A percentile compares a stretch with the other conserved stretches of the same genome.
Conservation (phyloP, 768 basidiomycete species). For the Tylopilus sp. region DNA sequence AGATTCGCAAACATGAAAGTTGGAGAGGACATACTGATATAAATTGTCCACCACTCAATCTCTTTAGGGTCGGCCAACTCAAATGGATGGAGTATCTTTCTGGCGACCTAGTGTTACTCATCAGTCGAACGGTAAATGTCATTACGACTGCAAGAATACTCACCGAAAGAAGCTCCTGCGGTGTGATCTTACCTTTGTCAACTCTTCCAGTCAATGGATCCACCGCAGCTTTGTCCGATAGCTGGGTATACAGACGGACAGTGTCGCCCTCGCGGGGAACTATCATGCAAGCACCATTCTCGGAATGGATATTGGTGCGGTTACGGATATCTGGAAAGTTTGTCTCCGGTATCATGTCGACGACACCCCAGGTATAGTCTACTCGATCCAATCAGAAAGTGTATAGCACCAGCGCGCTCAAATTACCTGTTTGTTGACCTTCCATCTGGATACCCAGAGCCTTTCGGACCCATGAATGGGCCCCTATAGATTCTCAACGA, state of each 20-base stretch:
- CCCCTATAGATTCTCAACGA: background rate
- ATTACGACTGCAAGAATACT: background rate
- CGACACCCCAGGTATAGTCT: background rate
- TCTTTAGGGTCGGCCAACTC: conserved; percentile 34
- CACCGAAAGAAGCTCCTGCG: conserved; percentile 52
- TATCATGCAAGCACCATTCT: background rate
- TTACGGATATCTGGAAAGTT: conserved; percentile 76
- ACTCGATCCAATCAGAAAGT: conserved; percentile 18
- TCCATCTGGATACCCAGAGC: background rate
- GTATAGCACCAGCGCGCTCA: background rate
- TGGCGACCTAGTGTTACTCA: conserved; percentile 41
- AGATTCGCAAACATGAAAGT: background rate
- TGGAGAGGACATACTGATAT: conserved; percentile 47
- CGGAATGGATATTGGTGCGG: conserved; percentile 8
- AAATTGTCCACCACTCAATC: conserved; percentile 72
- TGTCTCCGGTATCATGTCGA: conserved; percentile 65
- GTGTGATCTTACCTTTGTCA: conserved; percentile 48
- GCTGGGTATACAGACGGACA: background rate
- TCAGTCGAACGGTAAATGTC: background rate
- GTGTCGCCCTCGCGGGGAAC: background rate
- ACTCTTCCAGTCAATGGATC: conserved; percentile 45
- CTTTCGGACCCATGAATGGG: background rate
- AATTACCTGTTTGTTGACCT: background rate
- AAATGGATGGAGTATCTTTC: conserved; percentile 56
- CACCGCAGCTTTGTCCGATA: background rate